Evolutionary conservation across 352 stramenopile species (phyloP), one percentile per base, ranked within the genome.

Genomic region (Albugo laibachii): DNA sequence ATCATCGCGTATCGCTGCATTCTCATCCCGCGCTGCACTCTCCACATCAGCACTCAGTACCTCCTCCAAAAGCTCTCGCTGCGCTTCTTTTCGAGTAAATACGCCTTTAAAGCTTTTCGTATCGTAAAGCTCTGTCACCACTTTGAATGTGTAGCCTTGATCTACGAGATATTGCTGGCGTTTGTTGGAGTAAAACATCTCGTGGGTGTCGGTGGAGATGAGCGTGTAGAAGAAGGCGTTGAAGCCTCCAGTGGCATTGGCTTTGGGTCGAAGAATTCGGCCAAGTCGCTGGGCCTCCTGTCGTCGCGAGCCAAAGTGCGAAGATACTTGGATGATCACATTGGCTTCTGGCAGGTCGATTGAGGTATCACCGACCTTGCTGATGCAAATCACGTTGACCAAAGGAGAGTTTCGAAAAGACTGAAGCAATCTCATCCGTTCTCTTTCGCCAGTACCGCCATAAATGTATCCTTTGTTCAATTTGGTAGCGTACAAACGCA

Each of bases 171-270:
- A 99, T 63, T 99, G 93, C 62, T 99, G 95, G 2, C 96, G 76
- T 61, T 99, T 99, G 48, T 96, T 94, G 36, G 83, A 97, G 69
- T 98, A 99, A 57, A 96, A 98, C 95, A 99, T 99, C 56, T 99
- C 96, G 57, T 96, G 83, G 41, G 95, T 99, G 63, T 99, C 95
- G 10, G 89, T 97, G 46, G 92, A 97, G 41, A 99, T 96, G 19
- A 99, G 73, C 27, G 96, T 99, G 73, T 99, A 99, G 61, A 99
- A 99, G 70, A 98, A 99, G 5, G 95, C 95, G 59, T 99, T 99
- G 64, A 97, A 99, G 35, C 94, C 94, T 45, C 95, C 91, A 1
- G 88, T 97, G 40, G 89, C 75, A 35, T 91, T 92, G 19, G 81
- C 75, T 65, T 99, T 99, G 13, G 96, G 94, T 16, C 96, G 85